Percentiles rank a stretch among this genome's conserved stretches.
Conservation (phyloP, 2,329 filamentous ascomycete genomes). For the Microascus cirrosus region DNA sequence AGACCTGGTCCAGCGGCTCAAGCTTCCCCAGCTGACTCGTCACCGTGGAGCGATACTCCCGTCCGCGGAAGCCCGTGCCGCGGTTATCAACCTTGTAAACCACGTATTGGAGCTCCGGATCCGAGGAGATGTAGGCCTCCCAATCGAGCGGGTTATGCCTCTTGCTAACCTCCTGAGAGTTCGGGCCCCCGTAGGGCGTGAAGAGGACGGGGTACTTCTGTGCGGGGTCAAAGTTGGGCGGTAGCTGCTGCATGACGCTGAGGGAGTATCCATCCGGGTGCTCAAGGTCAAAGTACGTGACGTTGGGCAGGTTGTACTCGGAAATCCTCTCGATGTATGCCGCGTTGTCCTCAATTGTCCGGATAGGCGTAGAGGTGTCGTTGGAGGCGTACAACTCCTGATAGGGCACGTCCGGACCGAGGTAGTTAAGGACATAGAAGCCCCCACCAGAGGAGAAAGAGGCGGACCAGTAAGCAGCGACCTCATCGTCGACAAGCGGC, state of each 20-base stretch:
- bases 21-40: constrained; percentile 48
- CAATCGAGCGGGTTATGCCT: constrained; percentile 42
- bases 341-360: constrained; percentile 50
- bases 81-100: constrained; percentile 59
- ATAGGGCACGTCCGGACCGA: constrained; percentile 57
- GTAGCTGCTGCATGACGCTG: constrained; percentile 55
- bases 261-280: constrained; percentile 50
- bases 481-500: constrained; percentile 48
- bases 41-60: constrained; percentile 48
- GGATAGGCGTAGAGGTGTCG: constrained; percentile 37
- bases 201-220: constrained; percentile 59
- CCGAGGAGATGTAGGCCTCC: constrained; percentile 53
- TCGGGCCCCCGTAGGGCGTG: constrained; percentile 57
- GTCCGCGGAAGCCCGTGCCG: constrained; percentile 54
- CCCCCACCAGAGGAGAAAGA: constrained; percentile 52
- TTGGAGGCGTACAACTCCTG: constrained; percentile 54
- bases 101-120: constrained; percentile 57
- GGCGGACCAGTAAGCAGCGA: constrained; percentile 49
- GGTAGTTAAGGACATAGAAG: constrained; percentile 56
- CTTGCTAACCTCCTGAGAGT: constrained; percentile 50
- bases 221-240: constrained; percentile 48
- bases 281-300: constrained; percentile 50
- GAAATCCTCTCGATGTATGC: constrained; percentile 41
- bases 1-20: constrained; percentile 57
- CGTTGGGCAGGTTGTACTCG: constrained; percentile 51